Conservation (phyloP, 441 rosid species). For the Erodium moschatum region DNA sequence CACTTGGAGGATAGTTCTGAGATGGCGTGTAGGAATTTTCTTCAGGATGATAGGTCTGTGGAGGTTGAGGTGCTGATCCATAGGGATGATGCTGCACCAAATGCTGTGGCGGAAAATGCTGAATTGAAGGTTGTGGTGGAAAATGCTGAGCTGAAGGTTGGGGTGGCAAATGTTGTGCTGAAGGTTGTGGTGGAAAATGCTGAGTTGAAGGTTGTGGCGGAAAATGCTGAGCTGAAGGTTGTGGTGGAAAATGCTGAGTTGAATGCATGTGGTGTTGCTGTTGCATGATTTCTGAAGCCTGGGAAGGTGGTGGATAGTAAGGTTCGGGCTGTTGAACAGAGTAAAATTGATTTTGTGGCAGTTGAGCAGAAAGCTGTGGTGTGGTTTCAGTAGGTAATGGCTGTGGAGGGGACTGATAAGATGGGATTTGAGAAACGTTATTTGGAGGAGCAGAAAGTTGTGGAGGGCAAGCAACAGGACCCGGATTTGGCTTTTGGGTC, state of each 20-base stretch:
- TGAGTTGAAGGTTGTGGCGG: no score
- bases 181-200: background rate
- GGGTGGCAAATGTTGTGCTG: background rate
- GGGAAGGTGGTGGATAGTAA: slow-evolving; percentile 17
- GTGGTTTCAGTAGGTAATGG: slow-evolving; percentile 21
- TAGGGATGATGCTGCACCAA: slow-evolving; percentile 19
- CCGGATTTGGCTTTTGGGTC: slow-evolving; percentile 20
- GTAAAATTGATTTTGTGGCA: slow-evolving; percentile 16
- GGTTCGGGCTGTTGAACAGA: slow-evolving; percentile 25
- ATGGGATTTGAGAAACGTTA: slow-evolving; percentile 14
- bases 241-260: slow-evolving; percentile 18
- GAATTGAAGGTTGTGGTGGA: no score
- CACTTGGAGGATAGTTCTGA: slow-evolving; percentile 18
- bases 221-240: background rate
- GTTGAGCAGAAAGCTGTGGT: slow-evolving; percentile 25
- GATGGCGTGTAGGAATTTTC: slow-evolving; percentile 23
- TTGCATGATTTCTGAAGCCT: slow-evolving; percentile 18
- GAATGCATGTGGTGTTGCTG: slow-evolving; percentile 20
- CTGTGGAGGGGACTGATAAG: slow-evolving; percentile 16
- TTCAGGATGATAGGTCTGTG: slow-evolving; percentile 16
- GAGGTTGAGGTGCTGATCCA: slow-evolving; percentile 22
- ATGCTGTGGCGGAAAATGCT: no score
- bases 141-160: no score
- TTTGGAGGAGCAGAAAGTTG: slow-evolving; percentile 5
- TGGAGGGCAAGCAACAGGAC: slow-evolving; percentile 21